These are phyloP conservation scores for Lithocarpus polystachyus DNA, from an alignment of 306 rosid genomes.

Conservation along the genomic window DNA sequence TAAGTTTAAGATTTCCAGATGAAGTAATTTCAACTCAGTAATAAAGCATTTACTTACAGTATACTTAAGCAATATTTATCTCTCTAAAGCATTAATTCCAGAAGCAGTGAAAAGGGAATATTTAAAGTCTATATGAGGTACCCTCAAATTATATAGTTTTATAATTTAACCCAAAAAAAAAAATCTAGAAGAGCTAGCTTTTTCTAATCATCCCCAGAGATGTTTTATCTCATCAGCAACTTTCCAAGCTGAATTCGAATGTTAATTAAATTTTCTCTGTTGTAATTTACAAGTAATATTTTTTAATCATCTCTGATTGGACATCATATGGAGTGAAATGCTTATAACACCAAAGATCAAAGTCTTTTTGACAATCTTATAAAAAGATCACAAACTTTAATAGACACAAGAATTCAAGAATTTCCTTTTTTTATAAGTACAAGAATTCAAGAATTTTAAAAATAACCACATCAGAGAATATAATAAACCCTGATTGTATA, in stretches of 20 bases:
- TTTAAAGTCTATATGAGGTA: not conserved
- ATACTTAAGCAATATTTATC: not conserved
- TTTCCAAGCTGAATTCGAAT: not conserved
- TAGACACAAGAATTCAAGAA: not conserved
- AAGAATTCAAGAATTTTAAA: not conserved
- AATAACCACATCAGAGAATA: not conserved
- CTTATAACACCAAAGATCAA: not conserved
- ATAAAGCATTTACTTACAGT: not conserved
- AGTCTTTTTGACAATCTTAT: not conserved
- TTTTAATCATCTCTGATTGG: not conserved
- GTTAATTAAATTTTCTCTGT: not conserved
- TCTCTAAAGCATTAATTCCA: not conserved
- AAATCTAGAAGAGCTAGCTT: not conserved
- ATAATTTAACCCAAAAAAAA: not conserved
- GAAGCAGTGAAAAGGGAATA: not conserved
- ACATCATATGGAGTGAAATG: not conserved
- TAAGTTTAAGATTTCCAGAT: not conserved
- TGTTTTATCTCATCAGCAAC: not conserved
- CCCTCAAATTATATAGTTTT: not conserved
- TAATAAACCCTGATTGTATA: too few species aligned
- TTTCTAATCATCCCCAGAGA: not conserved
- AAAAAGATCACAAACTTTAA: not conserved
- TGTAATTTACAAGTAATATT: not conserved
- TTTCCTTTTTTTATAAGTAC: not conserved
- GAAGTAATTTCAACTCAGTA: not conserved